Percentiles rank a stretch among this genome's conserved stretches.
Evolutionary conservation across 345 rosid genomes (phyloP).

Genomic region (Populus alba): DNA sequence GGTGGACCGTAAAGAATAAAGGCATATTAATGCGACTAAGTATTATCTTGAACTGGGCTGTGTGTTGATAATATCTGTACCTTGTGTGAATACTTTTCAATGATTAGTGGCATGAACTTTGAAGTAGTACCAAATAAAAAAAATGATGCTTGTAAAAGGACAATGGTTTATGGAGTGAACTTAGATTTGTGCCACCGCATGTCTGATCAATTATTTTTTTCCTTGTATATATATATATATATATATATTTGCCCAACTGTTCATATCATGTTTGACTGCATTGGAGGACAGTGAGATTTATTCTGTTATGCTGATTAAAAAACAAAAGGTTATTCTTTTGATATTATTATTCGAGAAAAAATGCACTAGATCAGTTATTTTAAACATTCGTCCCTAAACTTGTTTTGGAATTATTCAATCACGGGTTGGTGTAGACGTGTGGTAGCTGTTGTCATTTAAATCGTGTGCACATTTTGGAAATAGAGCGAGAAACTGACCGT

Average conservation of each 20-base stretch:
- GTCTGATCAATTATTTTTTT: not conserved
- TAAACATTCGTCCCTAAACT: not conserved
- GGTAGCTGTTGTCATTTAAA: not conserved
- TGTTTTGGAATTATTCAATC: not conserved
- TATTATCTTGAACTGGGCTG: not conserved
- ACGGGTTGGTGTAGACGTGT: not conserved
- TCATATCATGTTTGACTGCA: too few relatives aligned
- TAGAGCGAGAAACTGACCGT: slow-evolving; percentile 4
- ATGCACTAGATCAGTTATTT: not conserved
- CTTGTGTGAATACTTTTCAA: not conserved
- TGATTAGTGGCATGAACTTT: not conserved
- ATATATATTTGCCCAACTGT: not conserved
- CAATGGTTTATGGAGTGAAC: not conserved
- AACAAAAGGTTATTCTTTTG: not conserved
- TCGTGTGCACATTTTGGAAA: not conserved
- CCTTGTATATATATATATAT: too few relatives aligned
- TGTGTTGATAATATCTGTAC: not conserved
- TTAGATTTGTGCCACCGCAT: not conserved
- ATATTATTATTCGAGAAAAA: not conserved
- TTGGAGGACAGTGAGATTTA: not conserved
- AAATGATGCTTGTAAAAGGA: not conserved
- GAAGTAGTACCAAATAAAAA: not conserved
- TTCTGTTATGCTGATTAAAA: not conserved
- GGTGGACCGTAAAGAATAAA: not conserved
- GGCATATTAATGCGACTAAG: not conserved